phyloP scores from a whole-genome alignment of 306 rosid genomes.

The Malus sylvestris region DNA sequence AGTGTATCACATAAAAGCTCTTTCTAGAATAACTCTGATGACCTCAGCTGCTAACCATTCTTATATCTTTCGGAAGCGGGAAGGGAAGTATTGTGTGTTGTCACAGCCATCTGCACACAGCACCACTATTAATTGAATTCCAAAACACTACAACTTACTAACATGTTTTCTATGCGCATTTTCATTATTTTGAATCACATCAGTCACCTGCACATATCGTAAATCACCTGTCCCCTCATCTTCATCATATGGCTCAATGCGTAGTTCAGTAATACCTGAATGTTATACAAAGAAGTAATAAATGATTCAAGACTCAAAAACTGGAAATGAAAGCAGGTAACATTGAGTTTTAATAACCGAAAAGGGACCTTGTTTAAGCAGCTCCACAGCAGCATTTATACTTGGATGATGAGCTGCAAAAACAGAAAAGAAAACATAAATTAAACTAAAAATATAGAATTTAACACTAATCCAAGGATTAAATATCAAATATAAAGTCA shows the following conservation, averaged over 20 bases:
- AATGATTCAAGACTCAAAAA: not conserved
- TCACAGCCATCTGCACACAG: constrained; percentile 84
- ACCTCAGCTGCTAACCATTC: constrained; percentile 47
- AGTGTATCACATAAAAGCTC: not conserved
- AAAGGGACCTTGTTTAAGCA: constrained; percentile 55
- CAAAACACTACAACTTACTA: not conserved
- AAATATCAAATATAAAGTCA: not conserved
- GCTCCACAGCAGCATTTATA: constrained; percentile 77
- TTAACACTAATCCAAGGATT: too few species aligned
- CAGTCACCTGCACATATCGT: constrained; percentile 77
- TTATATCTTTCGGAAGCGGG: constrained; percentile 73
- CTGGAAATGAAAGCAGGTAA: not conserved
- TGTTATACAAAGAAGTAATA: constrained; percentile 3
- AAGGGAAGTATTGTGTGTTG: constrained; percentile 73
- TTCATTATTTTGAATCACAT: not conserved
- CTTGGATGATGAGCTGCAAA: constrained; percentile 91
- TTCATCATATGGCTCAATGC: constrained; percentile 64
- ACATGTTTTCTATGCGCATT: not conserved
- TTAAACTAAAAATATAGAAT: not conserved
- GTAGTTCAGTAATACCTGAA: constrained; percentile 60
- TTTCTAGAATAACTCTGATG: not conserved
- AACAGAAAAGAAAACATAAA: not conserved
- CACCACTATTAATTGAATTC: constrained; percentile 8
- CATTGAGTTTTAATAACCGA: not conserved
- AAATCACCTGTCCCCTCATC: constrained; percentile 78